These are phyloP conservation scores for Ascochyta viciae-villosae DNA, from an alignment of 2,329 filamentous ascomycete genomes.

Conservation along the genomic window DNA sequence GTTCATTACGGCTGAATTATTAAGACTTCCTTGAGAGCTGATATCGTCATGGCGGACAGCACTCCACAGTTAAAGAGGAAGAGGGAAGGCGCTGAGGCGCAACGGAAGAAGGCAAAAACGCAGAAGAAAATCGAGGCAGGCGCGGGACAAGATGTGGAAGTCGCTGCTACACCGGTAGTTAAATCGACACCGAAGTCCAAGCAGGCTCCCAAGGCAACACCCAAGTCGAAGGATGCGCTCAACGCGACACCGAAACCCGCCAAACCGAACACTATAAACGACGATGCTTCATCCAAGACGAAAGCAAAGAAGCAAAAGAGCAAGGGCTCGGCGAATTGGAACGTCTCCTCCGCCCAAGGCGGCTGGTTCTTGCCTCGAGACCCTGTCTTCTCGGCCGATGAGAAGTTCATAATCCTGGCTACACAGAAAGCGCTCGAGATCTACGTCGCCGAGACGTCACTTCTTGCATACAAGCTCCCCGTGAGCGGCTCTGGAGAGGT, in stretches of 20 bases:
- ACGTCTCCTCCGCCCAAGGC: conserved; percentile 57
- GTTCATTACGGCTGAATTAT: conserved; percentile 1
- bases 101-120: conserved; percentile 40
- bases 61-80: conserved; percentile 41
- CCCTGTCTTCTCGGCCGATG: conserved; percentile 64
- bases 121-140: conserved; percentile 34
- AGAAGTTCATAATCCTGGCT: conserved; percentile 72
- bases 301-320: conserved; percentile 34
- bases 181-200: conserved; percentile 24
- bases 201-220: conserved; percentile 19
- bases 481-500: conserved; percentile 53
- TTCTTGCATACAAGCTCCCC: conserved; percentile 76
- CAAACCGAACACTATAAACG: conserved; percentile 17
- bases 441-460: conserved; percentile 81
- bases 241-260: conserved; percentile 15
- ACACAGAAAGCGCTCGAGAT: conserved; percentile 79
- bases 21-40: not conserved
- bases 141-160: conserved; percentile 20
- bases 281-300: conserved; percentile 1
- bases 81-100: conserved; percentile 36
- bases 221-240: conserved; percentile 23
- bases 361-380: conserved; percentile 64
- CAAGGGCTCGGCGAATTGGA: conserved; percentile 30
- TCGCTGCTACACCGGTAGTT: conserved; percentile 16
- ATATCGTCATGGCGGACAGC: conserved; percentile 33